Conservation (phyloP, 176 grass and related monocot genomes). For the Oryza coarctata region DNA sequence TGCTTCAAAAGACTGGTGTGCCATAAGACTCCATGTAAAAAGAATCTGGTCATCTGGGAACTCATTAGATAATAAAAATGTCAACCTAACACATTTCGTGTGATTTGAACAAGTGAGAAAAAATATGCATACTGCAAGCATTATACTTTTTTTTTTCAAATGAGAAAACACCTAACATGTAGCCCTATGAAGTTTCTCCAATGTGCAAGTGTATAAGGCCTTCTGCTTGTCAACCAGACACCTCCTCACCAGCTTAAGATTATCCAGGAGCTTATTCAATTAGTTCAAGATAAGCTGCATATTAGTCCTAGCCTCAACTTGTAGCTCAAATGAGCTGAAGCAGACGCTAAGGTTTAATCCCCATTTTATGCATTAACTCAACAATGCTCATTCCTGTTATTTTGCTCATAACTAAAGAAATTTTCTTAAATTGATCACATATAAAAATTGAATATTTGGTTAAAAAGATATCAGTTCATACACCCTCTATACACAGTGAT, state of each 20-base stretch:
- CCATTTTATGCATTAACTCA: not conserved
- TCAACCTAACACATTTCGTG: not conserved
- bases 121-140: not conserved
- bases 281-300: not conserved
- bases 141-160: not conserved
- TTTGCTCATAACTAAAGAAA: not conserved
- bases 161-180: too few relatives aligned
- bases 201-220: not conserved
- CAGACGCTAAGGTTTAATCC: not conserved
- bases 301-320: not conserved
- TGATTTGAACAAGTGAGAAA: not conserved
- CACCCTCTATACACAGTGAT: not conserved
- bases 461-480: not conserved
- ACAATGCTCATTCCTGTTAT: not conserved
- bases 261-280: not conserved
- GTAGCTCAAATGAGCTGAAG: not conserved
- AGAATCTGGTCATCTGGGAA: not conserved
- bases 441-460: not conserved
- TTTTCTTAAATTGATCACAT: not conserved
- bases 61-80: not conserved
- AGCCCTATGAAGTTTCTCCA: not conserved
- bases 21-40: not conserved
- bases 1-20: not conserved
- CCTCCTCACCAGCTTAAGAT: not conserved
- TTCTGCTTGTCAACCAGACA: not conserved